Evolutionary conservation across 78 protist genomes (phyloP), one percentile per base, ranked within the genome.

Genomic region (Dictyostelium capitatum): DNA sequence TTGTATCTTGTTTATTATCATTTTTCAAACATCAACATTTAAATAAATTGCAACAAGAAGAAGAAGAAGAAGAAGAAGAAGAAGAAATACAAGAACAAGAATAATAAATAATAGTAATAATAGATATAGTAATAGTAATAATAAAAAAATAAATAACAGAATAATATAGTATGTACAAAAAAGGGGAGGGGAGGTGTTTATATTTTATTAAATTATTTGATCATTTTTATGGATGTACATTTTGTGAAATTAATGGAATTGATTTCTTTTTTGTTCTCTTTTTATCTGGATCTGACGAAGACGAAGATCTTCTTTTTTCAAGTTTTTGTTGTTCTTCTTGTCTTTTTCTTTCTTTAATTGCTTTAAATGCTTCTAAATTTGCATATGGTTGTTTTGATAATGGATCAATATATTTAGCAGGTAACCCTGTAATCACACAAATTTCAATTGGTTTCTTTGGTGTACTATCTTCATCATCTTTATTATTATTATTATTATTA

Each of bases 331-430:
- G 14, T 56, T 80, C 56, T 43, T 80, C 56, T 59, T 41, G 83
- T 78, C 48, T 67, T 67, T 67, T 67, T 32, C 25, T 67, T 81
- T 37, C 51, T 65, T 50, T 37, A 51, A 82, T 19, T 37, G 47
- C 25, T 70, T 74, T 56, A 23, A 57, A 84, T 17, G 92, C 81
- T 47, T 74, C 92, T 14, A 78, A 25, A 25, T 64, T 64, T 46
- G 93, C 74, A 32, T 28, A 87, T 30, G 93, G 93, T 77, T 30
- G 46, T 54, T 87, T 87, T 5, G 80, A 32, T 2, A 19, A 51
- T 37, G 93, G 93, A 14, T 87, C 93, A 30, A 87, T 87, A 51
- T 87, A 87, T 62, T 77, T 87, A 4, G 93, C 93, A 48, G 74
- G 67, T 65, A 30, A 4, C 0, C 93, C 93, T 14, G 85, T 87